Evolutionary conservation across 192 early-diverging fungal species (phyloP).

Genomic region (Backusella sp.): DNA sequence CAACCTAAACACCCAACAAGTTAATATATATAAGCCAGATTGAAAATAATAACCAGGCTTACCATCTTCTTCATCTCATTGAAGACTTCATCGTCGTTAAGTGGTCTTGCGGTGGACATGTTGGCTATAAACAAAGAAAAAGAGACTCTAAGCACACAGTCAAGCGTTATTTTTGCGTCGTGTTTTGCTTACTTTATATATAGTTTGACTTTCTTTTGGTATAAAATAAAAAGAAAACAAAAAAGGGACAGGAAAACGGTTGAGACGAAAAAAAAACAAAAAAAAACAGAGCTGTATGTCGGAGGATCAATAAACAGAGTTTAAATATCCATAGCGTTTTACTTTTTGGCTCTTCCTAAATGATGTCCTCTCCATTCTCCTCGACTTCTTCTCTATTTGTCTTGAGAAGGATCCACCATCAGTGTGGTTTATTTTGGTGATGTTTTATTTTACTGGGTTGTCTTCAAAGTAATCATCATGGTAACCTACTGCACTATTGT

Average conservation of each 20-base stretch:
- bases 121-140: neutral
- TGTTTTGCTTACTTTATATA: neutral
- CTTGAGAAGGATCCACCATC: neutral
- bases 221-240: neutral
- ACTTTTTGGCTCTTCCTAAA: neutral
- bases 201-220: neutral
- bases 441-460: neutral
- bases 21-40: neutral
- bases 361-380: neutral
- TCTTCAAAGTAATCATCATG: neutral
- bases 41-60: neutral
- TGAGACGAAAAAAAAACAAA: neutral
- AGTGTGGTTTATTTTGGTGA: neutral
- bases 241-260: neutral
- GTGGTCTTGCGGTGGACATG: slow-evolving; percentile 41
- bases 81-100: slow-evolving; percentile 95
- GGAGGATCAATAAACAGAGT: neutral
- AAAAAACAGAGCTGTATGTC: neutral
- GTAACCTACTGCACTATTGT: neutral
- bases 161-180: neutral
- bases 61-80: slow-evolving; percentile 99
- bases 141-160: neutral
- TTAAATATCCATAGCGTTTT: neutral
- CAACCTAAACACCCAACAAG: slow-evolving; percentile 55
- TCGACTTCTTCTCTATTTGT: neutral